phyloP scores from a whole-genome alignment of 73 alveolate genomes.

The Tetrahymena elliotti region DNA sequence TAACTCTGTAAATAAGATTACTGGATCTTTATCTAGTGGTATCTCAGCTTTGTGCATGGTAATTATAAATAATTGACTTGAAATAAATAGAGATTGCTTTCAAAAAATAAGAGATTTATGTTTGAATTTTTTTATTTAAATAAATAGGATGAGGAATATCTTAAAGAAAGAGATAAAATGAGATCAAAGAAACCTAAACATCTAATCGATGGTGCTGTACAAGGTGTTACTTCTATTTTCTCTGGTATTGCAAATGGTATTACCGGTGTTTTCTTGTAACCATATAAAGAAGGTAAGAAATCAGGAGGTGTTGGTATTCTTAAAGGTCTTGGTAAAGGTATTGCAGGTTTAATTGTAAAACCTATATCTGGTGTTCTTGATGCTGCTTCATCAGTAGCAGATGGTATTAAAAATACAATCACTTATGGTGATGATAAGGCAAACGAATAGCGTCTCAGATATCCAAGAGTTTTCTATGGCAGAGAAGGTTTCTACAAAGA shows the following conservation, averaged over 20 bases:
- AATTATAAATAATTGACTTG: no score
- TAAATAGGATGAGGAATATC: slow-evolving; percentile 67
- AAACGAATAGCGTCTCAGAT: slow-evolving; percentile 64
- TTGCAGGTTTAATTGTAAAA: slow-evolving; percentile 90
- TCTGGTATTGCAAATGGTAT: slow-evolving; percentile 78
- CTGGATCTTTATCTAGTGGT: slow-evolving; percentile 85
- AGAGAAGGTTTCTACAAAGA: slow-evolving; percentile 14
- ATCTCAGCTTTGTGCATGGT: slow-evolving; percentile 63
- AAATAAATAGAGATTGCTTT: no score
- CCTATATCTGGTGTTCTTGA: slow-evolving; percentile 97
- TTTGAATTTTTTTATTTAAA: neutral
- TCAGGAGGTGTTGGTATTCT: slow-evolving; percentile 84
- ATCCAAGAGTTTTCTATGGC: slow-evolving; percentile 90
- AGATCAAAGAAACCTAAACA: slow-evolving; percentile 86
- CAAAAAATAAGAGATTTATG: no score
- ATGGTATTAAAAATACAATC: slow-evolving; percentile 85
- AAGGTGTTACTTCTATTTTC: slow-evolving; percentile 68
- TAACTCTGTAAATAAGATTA: slow-evolving; percentile 80
- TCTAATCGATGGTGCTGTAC: slow-evolving; percentile 82
- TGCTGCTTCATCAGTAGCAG: slow-evolving; percentile 88
- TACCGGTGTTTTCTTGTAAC: slow-evolving; percentile 87
- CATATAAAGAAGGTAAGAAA: slow-evolving; percentile 81
- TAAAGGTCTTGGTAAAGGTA: slow-evolving; percentile 88
- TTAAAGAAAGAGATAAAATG: slow-evolving; percentile 71
- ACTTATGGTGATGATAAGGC: slow-evolving; percentile 53